phyloP scores from a whole-genome alignment of 257 asterid genomes.

The Scutellaria baicalensis region DNA sequence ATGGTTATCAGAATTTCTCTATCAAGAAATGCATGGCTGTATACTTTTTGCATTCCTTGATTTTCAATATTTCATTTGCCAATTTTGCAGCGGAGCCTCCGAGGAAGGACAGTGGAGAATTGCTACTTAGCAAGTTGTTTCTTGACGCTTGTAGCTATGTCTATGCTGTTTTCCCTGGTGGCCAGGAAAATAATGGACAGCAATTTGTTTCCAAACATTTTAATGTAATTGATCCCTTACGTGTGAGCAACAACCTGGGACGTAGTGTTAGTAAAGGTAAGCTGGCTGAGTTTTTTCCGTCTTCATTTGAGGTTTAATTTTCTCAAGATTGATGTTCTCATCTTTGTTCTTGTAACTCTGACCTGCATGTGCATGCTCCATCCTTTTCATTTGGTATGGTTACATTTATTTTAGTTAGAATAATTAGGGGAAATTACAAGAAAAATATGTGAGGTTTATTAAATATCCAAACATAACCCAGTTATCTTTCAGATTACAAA shows the following conservation, averaged over 20 bases:
- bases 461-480: not conserved
- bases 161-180: slow-evolving; percentile 86
- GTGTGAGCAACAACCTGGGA: slow-evolving; percentile 96
- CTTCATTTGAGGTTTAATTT: not conserved
- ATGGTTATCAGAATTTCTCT: not conserved
- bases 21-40: not conserved
- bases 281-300: not conserved
- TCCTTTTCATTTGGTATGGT: not conserved
- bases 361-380: not conserved
- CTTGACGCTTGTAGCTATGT: slow-evolving; percentile 83
- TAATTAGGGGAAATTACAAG: not conserved
- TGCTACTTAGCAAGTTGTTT: slow-evolving; percentile 88
- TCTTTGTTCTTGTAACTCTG: not conserved
- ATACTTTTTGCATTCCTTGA: not conserved
- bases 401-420: not conserved
- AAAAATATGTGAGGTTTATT: not conserved
- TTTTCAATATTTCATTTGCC: not conserved
- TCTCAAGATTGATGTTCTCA: not conserved
- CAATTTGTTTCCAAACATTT: slow-evolving; percentile 85
- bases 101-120: slow-evolving; percentile 71
- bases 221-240: slow-evolving; percentile 93
- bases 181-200: slow-evolving; percentile 82
- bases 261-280: slow-evolving; percentile 99
- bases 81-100: slow-evolving; percentile 71
- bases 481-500: not conserved